Evolutionary conservation across 164 flowering plant species (phyloP), one percentile per base, ranked within the genome.

Genomic region (Magnolia changhungtana): DNA sequence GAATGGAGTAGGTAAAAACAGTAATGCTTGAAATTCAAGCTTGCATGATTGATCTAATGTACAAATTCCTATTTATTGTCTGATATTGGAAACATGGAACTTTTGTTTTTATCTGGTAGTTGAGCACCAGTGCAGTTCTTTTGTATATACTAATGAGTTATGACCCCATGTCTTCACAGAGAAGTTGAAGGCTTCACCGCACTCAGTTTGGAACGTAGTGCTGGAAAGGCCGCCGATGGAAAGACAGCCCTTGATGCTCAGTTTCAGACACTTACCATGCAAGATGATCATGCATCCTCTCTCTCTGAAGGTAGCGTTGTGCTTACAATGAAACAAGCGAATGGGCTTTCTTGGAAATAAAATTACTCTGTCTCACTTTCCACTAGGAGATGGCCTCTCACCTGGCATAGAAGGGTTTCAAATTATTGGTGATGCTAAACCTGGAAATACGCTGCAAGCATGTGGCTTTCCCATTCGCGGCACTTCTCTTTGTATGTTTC

Each of bases 401-500:
- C 99, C 99, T 71, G 94, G 92, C 45, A 94, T 96, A 79, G 98
- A 92, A 78, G 87, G 81, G 50, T 91, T 96, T 76, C 99, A 96
- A 84, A 94, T 96, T 59, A 76, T 86, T 81, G 99, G 99, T 68
- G 97, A 91, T 59, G 97, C 98, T 71, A 83, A 80, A 63, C 98
- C 93, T 55, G 99, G 99, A 82, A 77, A 77, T 78, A 87, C 84
- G 74, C 89, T 96, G 76, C 89, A 83, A 75, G 99, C 93, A 59
- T 93, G 99, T 85, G 99, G 99, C 21, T 92, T 69, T 85, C 97
- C 94, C 71, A 90, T 89, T 21, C 87, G 90, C 23, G 97, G 98
- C 69, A 94, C 97, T 79, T 85, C 97, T 76, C 92, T 92, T 69
- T 96, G 99, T 78, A 92, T 96, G 86, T 96, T 96, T 85, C 96